Evolutionary conservation across 805 yeast genomes (phyloP).

Genomic region (Saturnispora halmiae): DNA sequence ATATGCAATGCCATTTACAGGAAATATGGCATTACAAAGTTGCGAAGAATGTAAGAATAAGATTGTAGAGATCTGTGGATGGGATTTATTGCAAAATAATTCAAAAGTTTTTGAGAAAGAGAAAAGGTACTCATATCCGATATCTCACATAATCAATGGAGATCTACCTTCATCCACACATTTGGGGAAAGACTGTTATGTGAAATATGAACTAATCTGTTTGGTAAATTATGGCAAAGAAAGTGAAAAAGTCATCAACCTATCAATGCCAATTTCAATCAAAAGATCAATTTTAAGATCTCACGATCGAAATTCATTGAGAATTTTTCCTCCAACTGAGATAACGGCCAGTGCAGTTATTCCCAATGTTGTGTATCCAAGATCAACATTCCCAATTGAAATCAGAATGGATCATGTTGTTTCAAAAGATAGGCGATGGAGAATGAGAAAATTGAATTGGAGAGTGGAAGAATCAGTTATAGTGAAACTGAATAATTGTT

Average conservation of each 20-base stretch:
- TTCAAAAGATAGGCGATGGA: constrained; percentile 64
- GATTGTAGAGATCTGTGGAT: constrained; percentile 60
- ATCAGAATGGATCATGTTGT: constrained; percentile 67
- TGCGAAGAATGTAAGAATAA: constrained; percentile 54
- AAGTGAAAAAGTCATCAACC: constrained; percentile 31
- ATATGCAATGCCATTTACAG: constrained; percentile 57
- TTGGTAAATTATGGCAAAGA: constrained; percentile 30
- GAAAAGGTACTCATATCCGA: constrained; percentile 74
- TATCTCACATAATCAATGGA: constrained; percentile 84
- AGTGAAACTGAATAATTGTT: constrained; percentile 51
- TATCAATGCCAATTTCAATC: constrained; percentile 58
- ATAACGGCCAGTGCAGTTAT: constrained; percentile 78
- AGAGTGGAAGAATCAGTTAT: constrained; percentile 76
- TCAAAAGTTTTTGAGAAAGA: constrained; percentile 54
- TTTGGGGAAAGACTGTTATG: constrained; percentile 45
- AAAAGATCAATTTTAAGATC: constrained; percentile 72
- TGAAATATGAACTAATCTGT: constrained; percentile 74
- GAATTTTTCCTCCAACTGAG: constrained; percentile 94
- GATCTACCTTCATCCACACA: constrained; percentile 73
- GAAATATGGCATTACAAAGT: constrained; percentile 33
- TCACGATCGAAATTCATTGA: constrained; percentile 73
- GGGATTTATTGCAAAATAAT: constrained; percentile 75
- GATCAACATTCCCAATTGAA: constrained; percentile 77
- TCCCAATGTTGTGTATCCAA: constrained; percentile 85
- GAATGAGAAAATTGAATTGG: constrained; percentile 87